These are phyloP conservation scores for Amanita thiersii DNA, from an alignment of 768 basidiomycete genomes.

Conservation along the genomic window DNA sequence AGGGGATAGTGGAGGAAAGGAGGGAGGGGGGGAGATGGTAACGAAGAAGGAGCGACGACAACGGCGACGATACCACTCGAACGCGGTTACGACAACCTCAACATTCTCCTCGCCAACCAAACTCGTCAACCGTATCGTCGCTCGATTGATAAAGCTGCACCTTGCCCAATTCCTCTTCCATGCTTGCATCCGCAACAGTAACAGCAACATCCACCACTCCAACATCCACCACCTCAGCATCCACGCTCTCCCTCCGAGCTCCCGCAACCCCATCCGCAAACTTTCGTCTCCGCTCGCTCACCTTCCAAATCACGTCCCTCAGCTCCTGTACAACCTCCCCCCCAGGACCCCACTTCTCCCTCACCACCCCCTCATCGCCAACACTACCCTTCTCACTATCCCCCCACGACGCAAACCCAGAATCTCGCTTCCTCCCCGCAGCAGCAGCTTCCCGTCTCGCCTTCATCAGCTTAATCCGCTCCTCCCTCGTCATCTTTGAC, in stretches of 20 bases:
- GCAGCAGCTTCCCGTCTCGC: conserved; percentile 41
- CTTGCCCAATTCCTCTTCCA: no score
- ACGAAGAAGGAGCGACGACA: no score
- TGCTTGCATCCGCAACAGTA: no score
- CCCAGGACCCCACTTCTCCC: conserved; percentile 61
- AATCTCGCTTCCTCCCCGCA: conserved; percentile 17
- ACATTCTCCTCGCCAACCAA: no score
- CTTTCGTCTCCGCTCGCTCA: conserved; percentile 59
- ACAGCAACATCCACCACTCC: background rate
- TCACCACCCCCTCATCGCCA: conserved; percentile 11
- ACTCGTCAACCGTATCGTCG: no score
- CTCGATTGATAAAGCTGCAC: no score
- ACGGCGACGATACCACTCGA: no score
- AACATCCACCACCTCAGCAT: background rate
- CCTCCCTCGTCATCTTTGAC: conserved; percentile 64
- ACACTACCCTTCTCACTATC: conserved; percentile 11
- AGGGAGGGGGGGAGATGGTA: no score
- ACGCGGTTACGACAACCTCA: no score
- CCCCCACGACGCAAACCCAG: conserved; percentile 12
- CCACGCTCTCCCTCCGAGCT: background rate
- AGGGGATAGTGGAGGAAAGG: no score
- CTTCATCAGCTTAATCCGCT: conserved; percentile 57
- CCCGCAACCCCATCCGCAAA: conserved; percentile 22
- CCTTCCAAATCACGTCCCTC: conserved; percentile 84
- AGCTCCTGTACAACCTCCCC: conserved; percentile 79